Conservation (phyloP, 306 rosid genomes). For the Trifolium repens region DNA sequence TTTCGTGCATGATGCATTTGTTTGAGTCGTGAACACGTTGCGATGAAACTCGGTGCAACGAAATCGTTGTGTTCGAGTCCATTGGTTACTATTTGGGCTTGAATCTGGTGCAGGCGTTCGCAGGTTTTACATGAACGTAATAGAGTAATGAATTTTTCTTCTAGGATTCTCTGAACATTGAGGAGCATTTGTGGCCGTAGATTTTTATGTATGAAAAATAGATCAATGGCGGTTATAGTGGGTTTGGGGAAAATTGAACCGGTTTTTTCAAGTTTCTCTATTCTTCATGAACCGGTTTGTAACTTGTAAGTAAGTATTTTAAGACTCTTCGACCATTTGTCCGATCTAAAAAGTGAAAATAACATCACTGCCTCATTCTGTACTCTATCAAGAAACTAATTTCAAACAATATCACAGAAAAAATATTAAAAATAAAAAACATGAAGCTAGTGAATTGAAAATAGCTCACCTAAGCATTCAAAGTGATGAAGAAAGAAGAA, state of each 20-base stretch:
- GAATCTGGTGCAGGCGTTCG: constrained; percentile 56
- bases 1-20: constrained; percentile 55
- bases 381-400: neutral
- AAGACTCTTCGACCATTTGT: neutral
- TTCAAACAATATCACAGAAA: neutral
- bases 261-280: neutral
- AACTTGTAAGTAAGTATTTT: neutral
- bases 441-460: neutral
- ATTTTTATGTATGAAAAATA: neutral
- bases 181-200: constrained; percentile 11
- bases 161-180: constrained; percentile 47
- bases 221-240: neutral
- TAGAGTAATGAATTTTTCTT: constrained; percentile 63
- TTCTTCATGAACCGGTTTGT: neutral
- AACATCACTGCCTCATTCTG: constrained; percentile 37
- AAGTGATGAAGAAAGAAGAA: neutral
- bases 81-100: constrained; percentile 54
- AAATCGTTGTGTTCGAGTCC: constrained; percentile 58
- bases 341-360: constrained; percentile 9
- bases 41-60: constrained; percentile 56
- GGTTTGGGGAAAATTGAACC: neutral
- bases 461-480: neutral
- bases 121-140: constrained; percentile 69
- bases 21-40: constrained; percentile 47
- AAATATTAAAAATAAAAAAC: neutral